Base-by-base conservation (phyloP, 129 eudicot genomes). In the Tagetes erecta region DNA sequence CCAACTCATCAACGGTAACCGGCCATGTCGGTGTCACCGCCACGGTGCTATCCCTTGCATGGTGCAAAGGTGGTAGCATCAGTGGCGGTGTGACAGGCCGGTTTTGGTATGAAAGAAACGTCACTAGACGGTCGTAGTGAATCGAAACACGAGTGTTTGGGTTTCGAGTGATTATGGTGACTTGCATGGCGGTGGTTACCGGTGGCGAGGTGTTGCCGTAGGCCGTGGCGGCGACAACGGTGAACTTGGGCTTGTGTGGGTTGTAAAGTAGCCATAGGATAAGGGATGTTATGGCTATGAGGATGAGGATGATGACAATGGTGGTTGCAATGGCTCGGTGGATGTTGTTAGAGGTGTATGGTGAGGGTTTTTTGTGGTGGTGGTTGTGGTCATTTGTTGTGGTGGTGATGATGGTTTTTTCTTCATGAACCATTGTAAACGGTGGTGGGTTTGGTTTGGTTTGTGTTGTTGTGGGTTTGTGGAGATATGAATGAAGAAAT, bases 231-330 rank as follows among this genome's bases (percentile, higher is more conserved):
- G 71, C 66, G 4, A 78, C 75, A 3, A 88, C 78, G 13, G 58
- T 52, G 82, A 91, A 91, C 68, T 67, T 72, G 0, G 97, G 95
- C 12, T 77, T 74, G 42, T 85, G 82, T 30, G 97, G 95, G 41
- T 83, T 86, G 75, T 91, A 91, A 30, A 91, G 66, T 14, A 91
- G 64, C 87, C 87, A 91, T 27, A 91, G 49, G 7, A 65, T 67
- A 40, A 88, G 82, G 49, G 74, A 88, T 5, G 83, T 74, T 55
- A 83, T 52, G 64, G 68, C 89, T 8, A 72, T 76, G 1, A 91
- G 47, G 69, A 88, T 9, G 3, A 91, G 84, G 58, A 86, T n/a
- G 47, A 42, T 53, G 56, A 76, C 69, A 1, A 87, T 12, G 45
- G 70, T 36, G 39, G 68, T 57, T 35, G 53, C 20, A 44, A 76